Conservation (phyloP, 148 eudicot genomes). For the Silene uniflora region DNA sequence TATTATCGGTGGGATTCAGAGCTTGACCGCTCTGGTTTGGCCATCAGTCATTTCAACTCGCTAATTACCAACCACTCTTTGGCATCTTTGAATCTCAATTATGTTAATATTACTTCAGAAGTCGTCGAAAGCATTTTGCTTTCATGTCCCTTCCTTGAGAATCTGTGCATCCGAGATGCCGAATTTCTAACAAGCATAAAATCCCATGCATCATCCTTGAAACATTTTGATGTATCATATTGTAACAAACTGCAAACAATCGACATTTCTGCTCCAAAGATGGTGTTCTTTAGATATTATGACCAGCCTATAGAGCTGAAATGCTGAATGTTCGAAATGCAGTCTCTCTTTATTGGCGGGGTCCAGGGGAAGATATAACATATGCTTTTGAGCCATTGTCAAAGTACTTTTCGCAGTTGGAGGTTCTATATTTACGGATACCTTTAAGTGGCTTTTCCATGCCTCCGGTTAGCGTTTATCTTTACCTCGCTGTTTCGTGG, state of each 20-base stretch:
- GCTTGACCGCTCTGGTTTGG: background rate
- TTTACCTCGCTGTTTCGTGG: too few relatives aligned
- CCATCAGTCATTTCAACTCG: background rate
- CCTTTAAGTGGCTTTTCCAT: too few relatives aligned
- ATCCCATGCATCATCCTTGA: background rate
- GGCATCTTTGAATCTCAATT: background rate
- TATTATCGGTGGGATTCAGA: background rate
- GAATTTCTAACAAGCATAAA: background rate
- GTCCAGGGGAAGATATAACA: background rate
- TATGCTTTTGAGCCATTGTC: conserved; percentile 2
- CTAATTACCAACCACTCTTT: background rate
- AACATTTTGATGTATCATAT: background rate
- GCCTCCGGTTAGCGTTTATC: background rate
- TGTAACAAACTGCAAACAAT: background rate
- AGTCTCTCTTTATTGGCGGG: background rate
- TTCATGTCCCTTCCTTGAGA: conserved; percentile 8
- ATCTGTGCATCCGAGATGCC: background rate
- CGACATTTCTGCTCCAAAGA: too few relatives aligned
- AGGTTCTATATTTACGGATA: background rate
- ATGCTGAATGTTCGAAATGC: conserved; percentile 3
- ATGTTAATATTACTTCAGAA: conserved; percentile 8
- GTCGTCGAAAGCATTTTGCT: background rate
- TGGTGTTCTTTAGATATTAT: background rate
- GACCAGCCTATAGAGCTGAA: conserved; percentile 1
- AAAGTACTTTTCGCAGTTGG: conserved; percentile 12